Evolutionary conservation across 139 green algal genomes (phyloP).

Genomic region (Chlamydomonas asymmetrica): DNA sequence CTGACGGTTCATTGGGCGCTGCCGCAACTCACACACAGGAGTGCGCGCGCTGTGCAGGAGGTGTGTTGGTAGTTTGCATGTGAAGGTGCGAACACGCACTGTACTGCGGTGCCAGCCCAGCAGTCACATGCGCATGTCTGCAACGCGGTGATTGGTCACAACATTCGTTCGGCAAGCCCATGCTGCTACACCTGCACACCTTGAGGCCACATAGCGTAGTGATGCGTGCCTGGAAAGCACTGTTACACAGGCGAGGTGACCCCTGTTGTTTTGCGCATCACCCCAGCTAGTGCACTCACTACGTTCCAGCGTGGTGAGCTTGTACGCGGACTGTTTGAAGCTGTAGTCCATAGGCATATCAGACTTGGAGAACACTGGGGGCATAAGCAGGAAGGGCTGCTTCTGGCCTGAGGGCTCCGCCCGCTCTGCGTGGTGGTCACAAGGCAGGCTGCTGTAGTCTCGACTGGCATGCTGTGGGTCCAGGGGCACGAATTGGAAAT

Average conservation of each 20-base stretch:
- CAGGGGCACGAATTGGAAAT: constrained; percentile 44
- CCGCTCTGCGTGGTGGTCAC: constrained; percentile 20
- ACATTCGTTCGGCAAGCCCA: no score
- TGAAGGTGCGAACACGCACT: no score
- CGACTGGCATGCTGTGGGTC: constrained; percentile 17
- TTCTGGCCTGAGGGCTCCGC: constrained; percentile 23
- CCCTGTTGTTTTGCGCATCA: neutral
- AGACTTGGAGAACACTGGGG: constrained; percentile 47
- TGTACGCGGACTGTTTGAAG: constrained; percentile 29
- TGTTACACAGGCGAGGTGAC: neutral
- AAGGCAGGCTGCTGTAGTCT: constrained; percentile 1
- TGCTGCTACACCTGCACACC: neutral
- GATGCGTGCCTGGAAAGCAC: neutral
- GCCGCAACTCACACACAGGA: no score
- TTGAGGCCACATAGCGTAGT: neutral
- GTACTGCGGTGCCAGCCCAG: no score
- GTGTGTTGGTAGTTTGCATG: no score
- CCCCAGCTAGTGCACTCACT: neutral
- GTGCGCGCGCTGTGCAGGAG: no score
- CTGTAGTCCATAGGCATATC: constrained; percentile 49
- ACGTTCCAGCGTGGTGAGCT: no score
- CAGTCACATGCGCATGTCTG: no score
- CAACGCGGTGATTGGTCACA: no score
- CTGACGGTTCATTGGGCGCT: no score
- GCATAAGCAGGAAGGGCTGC: constrained; percentile 43